Base-by-base conservation (phyloP, 257 asterid genomes). In the Solanum infundibuliforme region DNA sequence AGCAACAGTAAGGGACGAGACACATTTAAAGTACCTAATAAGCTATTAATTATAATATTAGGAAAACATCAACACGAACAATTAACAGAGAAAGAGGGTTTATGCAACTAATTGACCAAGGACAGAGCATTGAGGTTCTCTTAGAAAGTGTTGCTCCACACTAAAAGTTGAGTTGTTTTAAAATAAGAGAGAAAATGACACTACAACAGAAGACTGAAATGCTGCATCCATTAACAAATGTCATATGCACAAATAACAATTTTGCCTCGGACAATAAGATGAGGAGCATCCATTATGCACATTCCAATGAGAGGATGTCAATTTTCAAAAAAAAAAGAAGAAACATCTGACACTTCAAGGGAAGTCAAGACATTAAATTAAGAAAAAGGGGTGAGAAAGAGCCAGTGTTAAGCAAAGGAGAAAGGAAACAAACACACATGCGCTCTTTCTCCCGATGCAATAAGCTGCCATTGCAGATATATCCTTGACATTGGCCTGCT, bases 341-440 rank as follows among this genome's bases (percentile, higher is more conserved):
- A 73, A 48, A 46, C 27, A 38, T 62, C 87, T 82, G 11, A 38
- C 86, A 86, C 89, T 91, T 92, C 89, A 73, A 75, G 65, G 89
- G 77, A 90, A 83, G 85, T 83, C 83, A 87, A 91, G 96, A 88
- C 87, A 92, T 90, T 88, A 90, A 31, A 31, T 86, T 93, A 93
- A 75, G 93, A 87, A 88, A 95, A 89, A 89, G 90, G 94, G 95
- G 98, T 98, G 90, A 92, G 98, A 93, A 93, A 97, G 99, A 93
- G 98, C 93, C 94, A 95, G 94, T 90, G 95, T 89, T 93, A 92
- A 95, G 96, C 92, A 92, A 94, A 93, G 95, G 99, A 95, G 98
- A 96, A 96, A 95, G 98, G 92, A 95, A 93, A 97, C 99, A 96
- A 97, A 97, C 99, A 97, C 98, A 94, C 98, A 93, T 97, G 95